Percentiles rank a stretch among this genome's conserved stretches.
phyloP scores from a whole-genome alignment of 129 eudicot species.

The Smallanthus sonchifolius region DNA sequence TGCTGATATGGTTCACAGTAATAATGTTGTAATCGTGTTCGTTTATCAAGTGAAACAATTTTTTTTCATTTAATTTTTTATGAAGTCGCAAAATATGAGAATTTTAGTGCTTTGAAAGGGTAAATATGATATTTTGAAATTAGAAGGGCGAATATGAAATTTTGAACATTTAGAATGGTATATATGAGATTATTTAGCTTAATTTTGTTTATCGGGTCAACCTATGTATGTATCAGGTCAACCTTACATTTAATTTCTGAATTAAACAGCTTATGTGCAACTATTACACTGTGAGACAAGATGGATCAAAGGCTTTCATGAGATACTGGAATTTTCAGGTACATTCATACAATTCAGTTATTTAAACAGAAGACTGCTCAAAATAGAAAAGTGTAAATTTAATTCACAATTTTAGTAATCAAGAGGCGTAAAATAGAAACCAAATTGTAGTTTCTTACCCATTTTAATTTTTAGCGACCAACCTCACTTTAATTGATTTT shows the following conservation, averaged over 20 bases:
- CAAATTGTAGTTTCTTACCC: neutral
- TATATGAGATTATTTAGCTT: no score
- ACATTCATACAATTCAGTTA: neutral
- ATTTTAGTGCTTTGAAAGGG: no score
- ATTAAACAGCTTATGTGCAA: constrained; percentile 90
- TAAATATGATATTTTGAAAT: no score
- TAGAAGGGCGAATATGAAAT: no score
- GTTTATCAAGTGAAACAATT: no score
- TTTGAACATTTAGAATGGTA: no score
- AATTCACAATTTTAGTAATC: neutral
- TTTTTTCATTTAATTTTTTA: no score
- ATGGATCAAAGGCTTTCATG: constrained; percentile 82
- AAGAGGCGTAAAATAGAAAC: no score
- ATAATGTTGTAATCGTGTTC: no score
- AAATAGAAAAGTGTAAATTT: neutral
- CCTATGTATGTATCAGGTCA: neutral
- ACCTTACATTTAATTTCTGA: constrained; percentile 8
- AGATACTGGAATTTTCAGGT: constrained; percentile 90
- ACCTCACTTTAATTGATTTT: neutral
- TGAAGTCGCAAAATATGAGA: no score
- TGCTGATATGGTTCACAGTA: no score
- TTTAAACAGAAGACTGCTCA: neutral
- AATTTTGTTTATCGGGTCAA: neutral
- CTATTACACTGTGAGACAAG: constrained; percentile 92
- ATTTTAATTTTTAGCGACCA: neutral